A percentile compares a stretch with the other conserved stretches of the same genome.
phyloP scores from a whole-genome alignment of 305 asterid genomes.

The Solanum hybrid region DNA sequence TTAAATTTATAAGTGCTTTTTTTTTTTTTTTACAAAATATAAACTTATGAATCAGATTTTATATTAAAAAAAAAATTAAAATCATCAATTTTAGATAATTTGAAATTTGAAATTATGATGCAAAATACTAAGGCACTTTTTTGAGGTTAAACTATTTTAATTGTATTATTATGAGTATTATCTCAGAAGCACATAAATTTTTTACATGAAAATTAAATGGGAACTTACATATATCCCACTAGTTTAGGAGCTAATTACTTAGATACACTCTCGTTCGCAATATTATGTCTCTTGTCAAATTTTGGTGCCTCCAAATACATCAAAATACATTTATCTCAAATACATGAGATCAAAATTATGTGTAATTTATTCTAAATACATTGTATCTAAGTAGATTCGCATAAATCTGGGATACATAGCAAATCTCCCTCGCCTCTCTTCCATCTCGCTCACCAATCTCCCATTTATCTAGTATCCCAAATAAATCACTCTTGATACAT shows the following conservation, averaged over 20 bases:
- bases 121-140: no score
- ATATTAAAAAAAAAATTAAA: no score
- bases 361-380: no score
- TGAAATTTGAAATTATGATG: no score
- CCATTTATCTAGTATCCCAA: no score
- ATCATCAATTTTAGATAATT: no score
- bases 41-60: not conserved
- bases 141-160: not conserved
- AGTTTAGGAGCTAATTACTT: not conserved
- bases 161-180: not conserved
- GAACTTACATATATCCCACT: not conserved
- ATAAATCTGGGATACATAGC: no score
- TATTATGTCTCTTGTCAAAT: no score
- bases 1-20: not conserved
- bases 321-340: not conserved
- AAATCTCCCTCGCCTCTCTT: not conserved
- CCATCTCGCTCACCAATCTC: not conserved
- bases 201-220: not conserved
- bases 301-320: no score
- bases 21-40: no score
- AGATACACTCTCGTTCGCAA: not conserved
- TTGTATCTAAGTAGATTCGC: not conserved
- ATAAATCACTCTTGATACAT: no score
- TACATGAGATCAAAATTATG: accelerated
- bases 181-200: not conserved